Evolutionary conservation across 2,329 filamentous ascomycete species (phyloP), one percentile per base, ranked within the genome.

Genomic region (Emergomyces africanus): DNA sequence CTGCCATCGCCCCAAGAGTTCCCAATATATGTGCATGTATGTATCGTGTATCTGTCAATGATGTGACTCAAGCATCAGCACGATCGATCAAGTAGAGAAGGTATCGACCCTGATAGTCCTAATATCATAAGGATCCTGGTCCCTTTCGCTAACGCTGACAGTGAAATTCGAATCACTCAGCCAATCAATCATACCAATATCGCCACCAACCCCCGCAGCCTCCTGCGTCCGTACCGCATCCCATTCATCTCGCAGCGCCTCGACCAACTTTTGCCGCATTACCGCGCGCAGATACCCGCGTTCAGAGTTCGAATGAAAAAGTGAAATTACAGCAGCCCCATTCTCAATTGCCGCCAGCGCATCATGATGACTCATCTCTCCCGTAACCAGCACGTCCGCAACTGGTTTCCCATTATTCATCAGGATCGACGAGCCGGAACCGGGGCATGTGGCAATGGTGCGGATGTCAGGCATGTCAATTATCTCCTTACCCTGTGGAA

Each of bases 281-380:
- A 88, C 83, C 61, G 85, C 79, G 60, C 80, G 80, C 66, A 99
- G 74, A 69, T 92, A 99, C 0, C 84, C 86, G 41, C 94, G 79
- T 77, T 99, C 94, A 0, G 89, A 94, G 72, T 97, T 97, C 66
- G 88, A 92, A 72, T 99, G 94, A 67, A 96, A 95, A 54, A 95
- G 80, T 46, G 86, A 87, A 57, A 97, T 82, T 0, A 97, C 88
- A 58, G 84, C 87, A 63, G 86, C 86, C 1, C 91, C 91, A 60
- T 85, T 82, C 76, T 96, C 91, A 33, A 88, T 89, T 1, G 90
- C 89, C 44, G 88, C 83, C 60, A 99, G 80, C 2, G 92, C 90
- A 63, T 94, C 90, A 70, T 99, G 94, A 70, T 99, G 94, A 67
- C 84, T 88, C 78, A 97, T 83, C 76, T 99, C 94, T 1, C 94